Percentiles rank a stretch among this genome's conserved stretches.
Conservation (phyloP, 495 filamentous ascomycete genomes). For the Penicillium chermesinum region DNA sequence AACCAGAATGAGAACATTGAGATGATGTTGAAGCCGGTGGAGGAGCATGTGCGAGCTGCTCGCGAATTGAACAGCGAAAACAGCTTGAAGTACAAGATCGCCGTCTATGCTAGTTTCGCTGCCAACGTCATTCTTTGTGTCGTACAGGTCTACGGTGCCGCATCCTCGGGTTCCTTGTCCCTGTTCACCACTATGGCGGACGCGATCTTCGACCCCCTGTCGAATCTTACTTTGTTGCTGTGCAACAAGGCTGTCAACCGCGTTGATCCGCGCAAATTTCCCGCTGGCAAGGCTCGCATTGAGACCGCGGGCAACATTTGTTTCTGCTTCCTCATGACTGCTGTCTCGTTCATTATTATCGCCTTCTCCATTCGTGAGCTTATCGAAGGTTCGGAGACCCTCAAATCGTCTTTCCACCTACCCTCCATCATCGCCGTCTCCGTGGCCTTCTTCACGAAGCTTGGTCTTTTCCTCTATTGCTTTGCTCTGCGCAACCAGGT, state of each 20-base stretch:
- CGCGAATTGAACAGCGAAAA: conserved; percentile 75
- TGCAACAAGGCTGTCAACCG: conserved; percentile 82
- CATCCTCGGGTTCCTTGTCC: conserved; percentile 80
- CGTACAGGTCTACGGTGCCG: conserved; percentile 85
- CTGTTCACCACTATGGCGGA: conserved; percentile 98
- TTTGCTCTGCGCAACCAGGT: conserved; percentile 86
- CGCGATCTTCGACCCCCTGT: conserved; percentile 89
- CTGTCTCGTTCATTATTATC: conserved; percentile 86
- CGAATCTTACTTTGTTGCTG: conserved; percentile 82
- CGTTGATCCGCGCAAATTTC: conserved; percentile 87
- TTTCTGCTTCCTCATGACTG: conserved; percentile 95
- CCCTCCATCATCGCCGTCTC: conserved; percentile 85
- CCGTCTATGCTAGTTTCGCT: conserved; percentile 80
- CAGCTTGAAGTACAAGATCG: conserved; percentile 79
- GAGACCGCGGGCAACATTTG: conserved; percentile 95
- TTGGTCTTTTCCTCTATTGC: conserved; percentile 84
- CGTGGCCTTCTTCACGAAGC: conserved; percentile 78
- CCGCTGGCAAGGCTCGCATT: conserved; percentile 88
- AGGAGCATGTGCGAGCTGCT: conserved; percentile 79
- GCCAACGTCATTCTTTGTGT: conserved; percentile 76
- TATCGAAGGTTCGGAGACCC: conserved; percentile 31
- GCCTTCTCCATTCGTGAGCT: conserved; percentile 77
- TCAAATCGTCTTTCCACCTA: conserved; percentile 63
- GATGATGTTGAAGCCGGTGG: conserved; percentile 83
- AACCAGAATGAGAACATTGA: conserved; percentile 91